A percentile compares a stretch with the other conserved stretches of the same genome.
These are phyloP conservation scores for Mycena citricolor DNA, from an alignment of 1,284 basidiomycete species.

Conservation along the genomic window DNA sequence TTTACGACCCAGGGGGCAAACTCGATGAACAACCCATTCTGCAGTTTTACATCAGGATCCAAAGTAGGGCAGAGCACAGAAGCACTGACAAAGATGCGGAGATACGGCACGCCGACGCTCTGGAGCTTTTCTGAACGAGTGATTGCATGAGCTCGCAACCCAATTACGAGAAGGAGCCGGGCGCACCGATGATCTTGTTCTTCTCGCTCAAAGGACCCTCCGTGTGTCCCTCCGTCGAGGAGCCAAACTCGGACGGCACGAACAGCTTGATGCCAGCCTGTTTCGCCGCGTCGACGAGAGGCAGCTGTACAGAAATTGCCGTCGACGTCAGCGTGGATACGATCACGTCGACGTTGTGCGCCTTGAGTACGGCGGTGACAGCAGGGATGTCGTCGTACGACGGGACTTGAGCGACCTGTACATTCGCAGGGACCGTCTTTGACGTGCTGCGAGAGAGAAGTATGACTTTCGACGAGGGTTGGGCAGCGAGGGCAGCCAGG, in stretches of 20 bases:
- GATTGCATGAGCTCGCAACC: background rate
- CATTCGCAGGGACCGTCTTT: constrained; percentile 10
- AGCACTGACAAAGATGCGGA: constrained; percentile 23
- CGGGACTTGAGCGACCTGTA: constrained; percentile 22
- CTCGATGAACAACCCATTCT: constrained; percentile 27
- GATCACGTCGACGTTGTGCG: constrained; percentile 21
- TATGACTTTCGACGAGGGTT: too few relatives aligned
- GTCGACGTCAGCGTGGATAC: constrained; percentile 10
- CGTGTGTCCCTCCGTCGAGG: constrained; percentile 9
- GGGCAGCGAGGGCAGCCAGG: too few relatives aligned
- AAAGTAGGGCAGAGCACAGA: background rate
- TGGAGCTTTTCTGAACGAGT: constrained; percentile 17
- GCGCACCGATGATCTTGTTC: constrained; percentile 17
- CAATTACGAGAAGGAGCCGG: background rate
- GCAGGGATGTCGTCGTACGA: constrained; percentile 17
- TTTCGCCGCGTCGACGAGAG: constrained; percentile 25
- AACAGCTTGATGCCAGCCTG: constrained; percentile 26
- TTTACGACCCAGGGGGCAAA: constrained; percentile 18
- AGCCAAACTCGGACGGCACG: constrained; percentile 22
- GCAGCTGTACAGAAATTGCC: constrained; percentile 13
- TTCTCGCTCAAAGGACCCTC: constrained; percentile 19
- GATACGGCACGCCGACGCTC: constrained; percentile 21
- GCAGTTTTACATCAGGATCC: background rate
- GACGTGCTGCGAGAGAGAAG: constrained; percentile 1
- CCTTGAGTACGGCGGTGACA: constrained; percentile 21